A percentile compares a stretch with the other conserved stretches of the same genome.
phyloP scores from a whole-genome alignment of 1,284 basidiomycete genomes.

The Ganoderma sp. region DNA sequence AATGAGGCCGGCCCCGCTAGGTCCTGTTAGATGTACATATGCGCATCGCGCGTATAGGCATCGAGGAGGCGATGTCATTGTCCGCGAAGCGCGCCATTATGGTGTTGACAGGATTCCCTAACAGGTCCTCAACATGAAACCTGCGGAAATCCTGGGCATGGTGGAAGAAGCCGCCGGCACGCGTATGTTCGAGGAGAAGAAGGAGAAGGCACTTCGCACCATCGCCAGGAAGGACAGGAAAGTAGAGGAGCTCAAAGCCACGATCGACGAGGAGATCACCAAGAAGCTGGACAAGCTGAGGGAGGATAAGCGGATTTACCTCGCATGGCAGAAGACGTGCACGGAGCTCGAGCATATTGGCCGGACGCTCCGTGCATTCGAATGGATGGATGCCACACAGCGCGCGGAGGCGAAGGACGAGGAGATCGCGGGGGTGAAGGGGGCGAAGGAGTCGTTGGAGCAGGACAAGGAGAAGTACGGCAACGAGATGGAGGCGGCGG shows the following conservation, averaged over 20 bases:
- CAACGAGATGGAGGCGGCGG: constrained; percentile 56
- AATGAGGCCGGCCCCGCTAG: not conserved
- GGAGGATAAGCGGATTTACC: constrained; percentile 87
- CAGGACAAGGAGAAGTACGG: constrained; percentile 57
- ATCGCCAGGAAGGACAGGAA: constrained; percentile 99
- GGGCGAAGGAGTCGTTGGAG: constrained; percentile 52
- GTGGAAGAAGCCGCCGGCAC: constrained; percentile 99
- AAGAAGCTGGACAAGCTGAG: constrained; percentile 94
- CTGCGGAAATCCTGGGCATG: constrained; percentile 97
- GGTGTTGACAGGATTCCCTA: not conserved
- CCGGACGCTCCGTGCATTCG: constrained; percentile 85
- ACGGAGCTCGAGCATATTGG: constrained; percentile 91
- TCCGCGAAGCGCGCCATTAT: not conserved
- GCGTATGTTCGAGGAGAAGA: constrained; percentile 98
- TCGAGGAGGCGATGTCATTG: not conserved
- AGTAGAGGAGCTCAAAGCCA: constrained; percentile 85
- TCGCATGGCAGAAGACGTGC: constrained; percentile 91
- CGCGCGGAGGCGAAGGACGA: constrained; percentile 54
- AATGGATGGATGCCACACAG: constrained; percentile 74
- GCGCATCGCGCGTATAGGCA: not conserved
- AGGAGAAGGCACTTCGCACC: constrained; percentile 96
- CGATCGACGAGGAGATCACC: constrained; percentile 90
- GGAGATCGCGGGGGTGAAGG: constrained; percentile 58
- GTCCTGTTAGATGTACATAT: not conserved
- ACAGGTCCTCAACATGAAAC: constrained; percentile 97